Evolutionary conservation across 176 grass and related monocot genomes (phyloP), one percentile per base, ranked within the genome.

Genomic region (Lolium perenne): DNA sequence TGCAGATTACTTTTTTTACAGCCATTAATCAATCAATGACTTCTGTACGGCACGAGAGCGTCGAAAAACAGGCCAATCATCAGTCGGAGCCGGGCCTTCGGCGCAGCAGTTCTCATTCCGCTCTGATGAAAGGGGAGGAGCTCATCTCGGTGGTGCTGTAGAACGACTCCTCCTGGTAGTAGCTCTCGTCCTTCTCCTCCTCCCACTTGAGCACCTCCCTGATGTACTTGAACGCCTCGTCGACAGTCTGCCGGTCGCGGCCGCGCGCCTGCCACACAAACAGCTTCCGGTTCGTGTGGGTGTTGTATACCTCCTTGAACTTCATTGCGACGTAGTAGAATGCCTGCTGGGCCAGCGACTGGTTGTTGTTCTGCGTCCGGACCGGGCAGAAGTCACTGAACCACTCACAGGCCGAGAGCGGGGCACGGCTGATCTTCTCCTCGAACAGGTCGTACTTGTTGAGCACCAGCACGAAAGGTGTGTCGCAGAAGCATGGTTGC

Each of bases 91-190:
- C 21, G 0, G 21, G 71, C 69, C 41, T 72, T 22, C 5, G 12
- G 7, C 23, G 2, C 46, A 1, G 40, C 0, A 6, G 10, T 2
- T 32, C 54, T 92, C 80, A 95, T 85, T 98, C 93, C 12, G 89
- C 91, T 85, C 92, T 85, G 88, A 95, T 89, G 69, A 92, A 91
- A 7, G 90, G 93, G 2, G 96, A 95, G 29, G 93, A 94, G 70
- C 93, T 95, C 84, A 95, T 79, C 74, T 98, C 96, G 5, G 96
- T 98, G 40, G 96, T 98, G 86, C 92, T 95, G 43, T 94, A 98
- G 85, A 92, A 95, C 3, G 96, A 98, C 14, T 92, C 91, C 3
- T 94, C 92, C 5, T 87, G 89, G 84, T 64, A 77, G 66, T 92
- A 98, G 56, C 86, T 91, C 0, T 92, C 92, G 6, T 98, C 92